These are phyloP conservation scores for Domatiomyces globalis DNA, from an alignment of 2,329 filamentous ascomycete species.

Conservation along the genomic window DNA sequence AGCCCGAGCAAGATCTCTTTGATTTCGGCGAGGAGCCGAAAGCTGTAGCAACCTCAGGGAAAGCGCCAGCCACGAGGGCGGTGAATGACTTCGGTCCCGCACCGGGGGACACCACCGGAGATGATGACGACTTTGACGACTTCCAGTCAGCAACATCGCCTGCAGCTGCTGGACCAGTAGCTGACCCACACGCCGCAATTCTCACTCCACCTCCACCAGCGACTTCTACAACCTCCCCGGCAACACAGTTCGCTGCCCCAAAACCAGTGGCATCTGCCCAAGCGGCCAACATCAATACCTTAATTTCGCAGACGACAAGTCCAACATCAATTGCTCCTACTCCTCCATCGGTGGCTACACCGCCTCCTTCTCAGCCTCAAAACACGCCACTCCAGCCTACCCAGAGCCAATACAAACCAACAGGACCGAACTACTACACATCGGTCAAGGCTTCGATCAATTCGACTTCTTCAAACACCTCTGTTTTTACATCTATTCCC, in stretches of 20 bases:
- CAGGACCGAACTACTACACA: conserved; percentile 88
- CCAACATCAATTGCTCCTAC: conserved; percentile 57
- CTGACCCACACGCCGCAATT: conserved; percentile 25
- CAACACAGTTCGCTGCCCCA: conserved; percentile 63
- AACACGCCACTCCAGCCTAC: conserved; percentile 38
- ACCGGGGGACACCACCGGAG: conserved; percentile 38
- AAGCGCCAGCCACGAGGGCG: conserved; percentile 26
- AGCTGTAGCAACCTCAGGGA: conserved; percentile 31
- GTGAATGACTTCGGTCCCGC: conserved; percentile 29
- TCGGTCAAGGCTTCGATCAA: conserved; percentile 41
- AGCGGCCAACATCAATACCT: conserved; percentile 62
- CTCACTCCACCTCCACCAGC: conserved; percentile 34
- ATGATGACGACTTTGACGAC: conserved; percentile 93
- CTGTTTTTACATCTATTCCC: conserved; percentile 21
- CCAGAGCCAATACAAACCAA: conserved; percentile 47
- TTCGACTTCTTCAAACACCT: conserved; percentile 15
- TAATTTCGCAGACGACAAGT: conserved; percentile 39
- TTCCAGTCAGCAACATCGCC: conserved; percentile 75
- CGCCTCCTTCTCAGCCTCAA: conserved; percentile 28
- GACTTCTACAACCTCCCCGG: conserved; percentile 33
- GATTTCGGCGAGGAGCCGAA: conserved; percentile 67
- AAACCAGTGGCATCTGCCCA: conserved; percentile 75
- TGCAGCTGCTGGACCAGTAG: conserved; percentile 24
- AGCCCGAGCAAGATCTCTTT: conserved; percentile 82
- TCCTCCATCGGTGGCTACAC: conserved; percentile 36